phyloP scores from a whole-genome alignment of 139 green algal genomes.

The Coelastrella sp. region DNA sequence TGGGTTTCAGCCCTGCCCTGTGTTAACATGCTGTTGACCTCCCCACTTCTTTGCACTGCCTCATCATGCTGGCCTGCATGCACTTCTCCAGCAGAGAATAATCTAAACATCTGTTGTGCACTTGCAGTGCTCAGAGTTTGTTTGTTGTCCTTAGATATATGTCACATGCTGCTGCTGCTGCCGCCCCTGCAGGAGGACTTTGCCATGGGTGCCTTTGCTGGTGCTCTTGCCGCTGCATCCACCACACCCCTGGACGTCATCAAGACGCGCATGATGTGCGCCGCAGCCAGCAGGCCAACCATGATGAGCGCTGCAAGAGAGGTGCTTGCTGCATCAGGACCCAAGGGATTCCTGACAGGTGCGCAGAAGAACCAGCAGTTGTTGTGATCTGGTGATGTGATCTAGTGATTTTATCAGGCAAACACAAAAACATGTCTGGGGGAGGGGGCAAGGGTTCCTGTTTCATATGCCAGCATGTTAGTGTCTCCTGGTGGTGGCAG shows the following conservation, averaged over 20 bases:
- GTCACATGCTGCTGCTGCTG: background rate
- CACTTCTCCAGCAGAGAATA: too few relatives aligned
- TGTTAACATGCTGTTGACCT: too few relatives aligned
- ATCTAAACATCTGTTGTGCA: too few relatives aligned
- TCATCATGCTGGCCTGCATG: too few relatives aligned
- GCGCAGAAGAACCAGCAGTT: background rate
- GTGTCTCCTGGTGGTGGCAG: too few relatives aligned
- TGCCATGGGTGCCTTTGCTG: slow-evolving; percentile 78
- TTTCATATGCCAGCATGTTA: too few relatives aligned
- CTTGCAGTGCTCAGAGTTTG: too few relatives aligned
- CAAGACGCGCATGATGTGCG: slow-evolving; percentile 95
- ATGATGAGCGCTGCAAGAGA: slow-evolving; percentile 54
- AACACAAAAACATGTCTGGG: background rate
- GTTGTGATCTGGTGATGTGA: background rate
- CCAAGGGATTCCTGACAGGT: slow-evolving; percentile 64
- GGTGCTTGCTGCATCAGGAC: slow-evolving; percentile 53
- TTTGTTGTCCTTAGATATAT: too few relatives aligned
- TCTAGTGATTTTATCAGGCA: background rate
- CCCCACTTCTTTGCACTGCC: too few relatives aligned
- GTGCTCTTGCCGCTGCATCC: slow-evolving; percentile 79
- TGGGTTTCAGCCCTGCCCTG: too few relatives aligned
- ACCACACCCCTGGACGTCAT: slow-evolving; percentile 94
- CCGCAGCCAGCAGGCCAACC: slow-evolving; percentile 69
- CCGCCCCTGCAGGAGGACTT: slow-evolving; percentile 73
- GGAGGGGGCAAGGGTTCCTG: too few relatives aligned